Base-by-base conservation (phyloP, 305 asterid genomes). In the Fraxinus floribunda region DNA sequence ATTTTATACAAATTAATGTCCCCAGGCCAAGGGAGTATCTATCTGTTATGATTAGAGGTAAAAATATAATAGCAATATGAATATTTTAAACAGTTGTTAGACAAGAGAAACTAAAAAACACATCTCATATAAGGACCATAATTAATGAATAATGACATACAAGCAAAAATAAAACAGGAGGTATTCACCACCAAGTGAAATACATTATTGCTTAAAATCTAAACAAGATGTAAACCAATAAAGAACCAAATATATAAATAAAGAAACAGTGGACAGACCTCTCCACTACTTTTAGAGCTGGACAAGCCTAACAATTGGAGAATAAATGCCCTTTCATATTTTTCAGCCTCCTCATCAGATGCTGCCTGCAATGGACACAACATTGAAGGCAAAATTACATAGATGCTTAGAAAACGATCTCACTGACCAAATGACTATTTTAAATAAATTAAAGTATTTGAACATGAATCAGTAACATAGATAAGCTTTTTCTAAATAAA, bases 261-360 rank as follows among this genome's bases (percentile, higher is more conserved):
- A 85, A 62, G 62, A 66, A 72, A 68, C 73, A 75, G 15, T 5
- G 79, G 34, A 39, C 60, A 81, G 86, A 95, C 97, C 97, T 94
- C 94, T 87, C 70, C 73, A 86, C 84, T 86, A 85, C 80, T 86
- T 29, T 82, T 73, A 29, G 81, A 70, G 84, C 88, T 76, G 68
- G 93, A 80, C 75, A 90, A 87, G 76, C 88, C 88, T 77, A 94
- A 87, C 79, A 95, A 89, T 81, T 91, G 96, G 88, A 95, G 94
- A 84, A 93, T 78, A 86, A 95, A 95, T 77, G 91, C 94, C 83
- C 96, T 90, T 89, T 93, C 99, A 86, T 78, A 86, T 73, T 85
- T 92, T 86, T 93, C 95, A 79, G 91, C 93, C 79, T 76, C 91
- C 81, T 93, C 97, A 82, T 92, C 91, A 75, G 91, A 91, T 79